Percentiles rank a stretch among this genome's conserved stretches.
Conservation (phyloP, 768 basidiomycete species). For the Solioccasus polychromus region DNA sequence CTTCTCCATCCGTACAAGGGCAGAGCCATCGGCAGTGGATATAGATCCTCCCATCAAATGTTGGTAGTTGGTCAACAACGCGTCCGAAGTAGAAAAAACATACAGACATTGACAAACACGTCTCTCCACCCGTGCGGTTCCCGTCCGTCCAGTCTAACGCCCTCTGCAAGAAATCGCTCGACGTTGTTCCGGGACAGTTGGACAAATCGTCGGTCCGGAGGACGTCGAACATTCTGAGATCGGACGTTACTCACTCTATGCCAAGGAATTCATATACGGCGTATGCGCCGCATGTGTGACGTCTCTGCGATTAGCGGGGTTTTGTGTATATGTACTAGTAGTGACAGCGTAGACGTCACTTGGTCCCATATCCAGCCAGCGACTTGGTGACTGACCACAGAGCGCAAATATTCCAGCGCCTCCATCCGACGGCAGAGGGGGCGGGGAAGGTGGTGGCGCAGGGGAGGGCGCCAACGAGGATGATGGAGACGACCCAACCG, state of each 20-base stretch:
- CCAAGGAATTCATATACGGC: too few relatives aligned
- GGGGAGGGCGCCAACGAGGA: conserved; percentile 10
- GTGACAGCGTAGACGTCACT: too few relatives aligned
- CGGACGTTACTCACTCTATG: too few relatives aligned
- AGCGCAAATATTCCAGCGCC: conserved; percentile 9
- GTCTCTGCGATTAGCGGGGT: too few relatives aligned
- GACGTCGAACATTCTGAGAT: too few relatives aligned
- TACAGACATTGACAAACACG: conserved; percentile 77
- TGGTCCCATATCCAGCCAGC: background rate
- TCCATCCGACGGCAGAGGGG: conserved; percentile 8
- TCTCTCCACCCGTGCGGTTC: conserved; percentile 67
- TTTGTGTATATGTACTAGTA: too few relatives aligned
- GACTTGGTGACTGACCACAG: conserved; percentile 20
- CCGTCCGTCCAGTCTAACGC: conserved; percentile 81
- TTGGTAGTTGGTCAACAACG: background rate
- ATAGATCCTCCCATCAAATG: conserved; percentile 65
- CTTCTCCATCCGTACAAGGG: conserved; percentile 84
- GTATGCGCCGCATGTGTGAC: too few relatives aligned
- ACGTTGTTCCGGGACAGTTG: too few relatives aligned
- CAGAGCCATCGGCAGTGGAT: conserved; percentile 90
- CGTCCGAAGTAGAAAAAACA: conserved; percentile 26
- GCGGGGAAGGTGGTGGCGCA: conserved; percentile 1
- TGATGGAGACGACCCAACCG: too few relatives aligned
- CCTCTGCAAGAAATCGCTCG: conserved; percentile 76
- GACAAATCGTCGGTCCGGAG: too few relatives aligned